Evolutionary conservation across 768 basidiomycete genomes (phyloP).

Genomic region (Phylloporus sp.): DNA sequence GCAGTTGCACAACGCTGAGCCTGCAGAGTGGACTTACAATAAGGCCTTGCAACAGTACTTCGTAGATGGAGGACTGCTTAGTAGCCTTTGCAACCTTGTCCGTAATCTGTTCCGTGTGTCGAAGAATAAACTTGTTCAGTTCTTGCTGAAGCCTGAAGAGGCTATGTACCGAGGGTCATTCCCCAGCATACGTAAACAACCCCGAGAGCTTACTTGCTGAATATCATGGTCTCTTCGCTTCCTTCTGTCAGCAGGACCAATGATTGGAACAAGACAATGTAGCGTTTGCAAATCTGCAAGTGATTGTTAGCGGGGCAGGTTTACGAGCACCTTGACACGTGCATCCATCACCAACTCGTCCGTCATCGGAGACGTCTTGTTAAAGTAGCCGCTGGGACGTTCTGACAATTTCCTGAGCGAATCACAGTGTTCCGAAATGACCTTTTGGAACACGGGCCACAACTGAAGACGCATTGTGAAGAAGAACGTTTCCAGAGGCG

Average conservation of each 20-base stretch:
- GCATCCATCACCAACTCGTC: constrained; percentile 65
- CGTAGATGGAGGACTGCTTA: constrained; percentile 70
- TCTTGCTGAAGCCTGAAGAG: constrained; percentile 83
- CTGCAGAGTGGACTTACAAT: constrained; percentile 49
- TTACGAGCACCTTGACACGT: constrained; percentile 19
- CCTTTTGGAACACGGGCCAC: constrained; percentile 93
- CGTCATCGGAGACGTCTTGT: constrained; percentile 57
- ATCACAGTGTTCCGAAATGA: constrained; percentile 80
- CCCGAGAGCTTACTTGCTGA: constrained; percentile 69
- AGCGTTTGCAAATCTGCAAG: constrained; percentile 65
- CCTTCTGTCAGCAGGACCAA: constrained; percentile 78
- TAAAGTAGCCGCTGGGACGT: constrained; percentile 60
- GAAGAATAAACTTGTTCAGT: constrained; percentile 66
- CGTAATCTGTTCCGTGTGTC: constrained; percentile 65
- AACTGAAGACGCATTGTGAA: constrained; percentile 78
- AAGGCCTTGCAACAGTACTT: constrained; percentile 68
- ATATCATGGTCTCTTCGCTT: constrained; percentile 94
- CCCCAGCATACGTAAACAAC: not conserved
- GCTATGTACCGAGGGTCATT: constrained; percentile 40
- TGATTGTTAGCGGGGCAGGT: not conserved
- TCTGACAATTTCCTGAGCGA: constrained; percentile 81
- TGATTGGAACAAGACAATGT: constrained; percentile 76
- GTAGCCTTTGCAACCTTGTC: constrained; percentile 62
- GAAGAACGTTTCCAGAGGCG: constrained; percentile 78
- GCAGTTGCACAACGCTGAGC: not conserved